Evolutionary conservation across 2,329 filamentous ascomycete species (phyloP).

Genomic region (Botrytis fabae): DNA sequence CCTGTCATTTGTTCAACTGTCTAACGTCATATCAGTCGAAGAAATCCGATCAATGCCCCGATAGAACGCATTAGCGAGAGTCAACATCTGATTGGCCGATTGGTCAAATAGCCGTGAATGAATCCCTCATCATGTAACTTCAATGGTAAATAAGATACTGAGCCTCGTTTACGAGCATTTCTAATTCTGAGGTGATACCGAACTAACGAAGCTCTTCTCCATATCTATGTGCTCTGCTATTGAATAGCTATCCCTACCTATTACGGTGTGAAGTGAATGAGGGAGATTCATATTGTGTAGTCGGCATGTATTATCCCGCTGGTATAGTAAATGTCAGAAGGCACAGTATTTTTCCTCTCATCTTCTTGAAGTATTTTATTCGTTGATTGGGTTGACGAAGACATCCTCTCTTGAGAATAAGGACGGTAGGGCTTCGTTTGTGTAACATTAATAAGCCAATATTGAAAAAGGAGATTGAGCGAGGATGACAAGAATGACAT

Average conservation of each 20-base stretch:
- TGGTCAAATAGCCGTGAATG: background rate
- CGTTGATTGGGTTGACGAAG: background rate
- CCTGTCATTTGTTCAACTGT: background rate
- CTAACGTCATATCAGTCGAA: background rate
- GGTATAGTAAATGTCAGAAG: background rate
- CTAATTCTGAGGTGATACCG: background rate
- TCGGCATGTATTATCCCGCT: background rate
- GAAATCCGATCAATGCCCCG: background rate
- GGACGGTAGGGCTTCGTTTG: background rate
- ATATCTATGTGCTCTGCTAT: background rate
- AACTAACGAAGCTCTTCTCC: background rate
- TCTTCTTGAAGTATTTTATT: background rate
- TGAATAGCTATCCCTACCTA: background rate
- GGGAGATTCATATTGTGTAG: background rate
- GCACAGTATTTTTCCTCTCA: background rate
- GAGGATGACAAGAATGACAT: background rate
- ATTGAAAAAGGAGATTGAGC: background rate
- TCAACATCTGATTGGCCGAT: background rate
- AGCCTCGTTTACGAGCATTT: background rate
- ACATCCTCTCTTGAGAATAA: background rate
- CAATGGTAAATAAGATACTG: background rate
- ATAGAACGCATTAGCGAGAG: background rate
- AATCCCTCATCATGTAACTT: background rate
- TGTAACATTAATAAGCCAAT: background rate
- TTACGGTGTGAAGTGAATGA: background rate